Evolutionary conservation across 257 asterid species (phyloP).

Genomic region (Solanum etuberosum): DNA sequence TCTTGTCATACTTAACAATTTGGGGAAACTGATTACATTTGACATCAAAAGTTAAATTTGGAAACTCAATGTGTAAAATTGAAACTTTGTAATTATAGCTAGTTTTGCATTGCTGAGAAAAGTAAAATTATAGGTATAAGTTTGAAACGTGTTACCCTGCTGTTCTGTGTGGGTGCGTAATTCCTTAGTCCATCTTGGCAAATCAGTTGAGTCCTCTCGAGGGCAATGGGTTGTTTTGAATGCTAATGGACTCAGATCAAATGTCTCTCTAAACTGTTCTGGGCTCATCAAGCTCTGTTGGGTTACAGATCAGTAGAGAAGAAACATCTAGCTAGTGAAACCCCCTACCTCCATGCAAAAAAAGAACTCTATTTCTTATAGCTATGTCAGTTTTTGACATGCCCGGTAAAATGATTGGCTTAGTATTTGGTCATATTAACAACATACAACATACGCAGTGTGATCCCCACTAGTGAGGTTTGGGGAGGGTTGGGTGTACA

Average conservation of each 20-base stretch:
- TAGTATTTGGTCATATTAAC: background rate
- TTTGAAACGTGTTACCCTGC: background rate
- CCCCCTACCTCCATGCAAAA: no score
- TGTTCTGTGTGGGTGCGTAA: background rate
- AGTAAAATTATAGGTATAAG: background rate
- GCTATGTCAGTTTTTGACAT: background rate
- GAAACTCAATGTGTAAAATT: background rate
- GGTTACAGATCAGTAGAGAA: constrained; percentile 43
- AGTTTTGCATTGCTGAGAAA: background rate
- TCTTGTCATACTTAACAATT: background rate
- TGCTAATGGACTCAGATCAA: constrained; percentile 50
- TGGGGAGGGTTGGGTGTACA: background rate
- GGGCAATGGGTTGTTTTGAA: constrained; percentile 43
- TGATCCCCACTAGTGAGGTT: background rate
- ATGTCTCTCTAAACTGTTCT: constrained; percentile 33
- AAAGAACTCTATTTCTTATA: background rate
- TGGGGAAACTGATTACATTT: background rate
- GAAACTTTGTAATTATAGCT: background rate
- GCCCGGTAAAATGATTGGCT: background rate
- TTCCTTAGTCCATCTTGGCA: constrained; percentile 51
- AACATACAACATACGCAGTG: background rate
- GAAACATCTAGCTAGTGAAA: constrained; percentile 8
- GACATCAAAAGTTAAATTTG: background rate
- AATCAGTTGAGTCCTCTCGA: constrained; percentile 20
- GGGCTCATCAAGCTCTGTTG: constrained; percentile 17